phyloP scores from a whole-genome alignment of 2,329 filamentous ascomycete genomes.

The Cercospora zeina region DNA sequence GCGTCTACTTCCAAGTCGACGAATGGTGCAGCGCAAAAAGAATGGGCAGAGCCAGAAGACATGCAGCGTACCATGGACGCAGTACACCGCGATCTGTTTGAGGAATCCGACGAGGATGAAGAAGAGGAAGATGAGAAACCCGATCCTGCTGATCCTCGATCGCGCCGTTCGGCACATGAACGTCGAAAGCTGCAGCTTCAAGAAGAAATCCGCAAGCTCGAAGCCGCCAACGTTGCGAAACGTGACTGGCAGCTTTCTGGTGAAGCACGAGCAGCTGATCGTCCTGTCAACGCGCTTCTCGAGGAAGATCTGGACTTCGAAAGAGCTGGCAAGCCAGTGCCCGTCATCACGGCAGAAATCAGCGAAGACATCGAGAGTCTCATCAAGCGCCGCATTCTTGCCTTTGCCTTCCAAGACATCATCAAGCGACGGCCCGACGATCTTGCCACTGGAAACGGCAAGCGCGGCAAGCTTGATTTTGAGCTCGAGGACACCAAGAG shows the following conservation, averaged over 20 bases:
- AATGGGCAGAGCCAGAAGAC: constrained; percentile 57
- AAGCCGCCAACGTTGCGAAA: constrained; percentile 85
- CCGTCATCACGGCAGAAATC: constrained; percentile 87
- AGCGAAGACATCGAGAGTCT: constrained; percentile 90
- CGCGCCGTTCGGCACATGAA: constrained; percentile 81
- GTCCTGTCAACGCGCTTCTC: constrained; percentile 86
- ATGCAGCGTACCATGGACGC: constrained; percentile 81
- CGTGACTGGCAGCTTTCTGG: constrained; percentile 87
- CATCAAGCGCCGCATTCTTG: constrained; percentile 88
- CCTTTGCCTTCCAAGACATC: constrained; percentile 89
- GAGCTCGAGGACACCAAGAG: constrained; percentile 85
- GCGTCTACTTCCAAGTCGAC: constrained; percentile 17
- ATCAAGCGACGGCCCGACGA: constrained; percentile 76
- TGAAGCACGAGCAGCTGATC: constrained; percentile 78
- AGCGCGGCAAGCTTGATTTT: constrained; percentile 65
- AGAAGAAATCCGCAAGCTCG: constrained; percentile 87
- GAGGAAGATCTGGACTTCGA: constrained; percentile 97
- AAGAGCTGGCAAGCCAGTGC: constrained; percentile 88
- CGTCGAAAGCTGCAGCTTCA: constrained; percentile 79
- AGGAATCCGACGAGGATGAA: constrained; percentile 66
- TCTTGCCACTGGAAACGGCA: constrained; percentile 60
- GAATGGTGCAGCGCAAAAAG: constrained; percentile 42
- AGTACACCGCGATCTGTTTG: constrained; percentile 86
- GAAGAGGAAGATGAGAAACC: constrained; percentile 58
- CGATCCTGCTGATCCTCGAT: constrained; percentile 68